phyloP scores from a whole-genome alignment of 257 asterid genomes.

The Fraxinus cuspidata region DNA sequence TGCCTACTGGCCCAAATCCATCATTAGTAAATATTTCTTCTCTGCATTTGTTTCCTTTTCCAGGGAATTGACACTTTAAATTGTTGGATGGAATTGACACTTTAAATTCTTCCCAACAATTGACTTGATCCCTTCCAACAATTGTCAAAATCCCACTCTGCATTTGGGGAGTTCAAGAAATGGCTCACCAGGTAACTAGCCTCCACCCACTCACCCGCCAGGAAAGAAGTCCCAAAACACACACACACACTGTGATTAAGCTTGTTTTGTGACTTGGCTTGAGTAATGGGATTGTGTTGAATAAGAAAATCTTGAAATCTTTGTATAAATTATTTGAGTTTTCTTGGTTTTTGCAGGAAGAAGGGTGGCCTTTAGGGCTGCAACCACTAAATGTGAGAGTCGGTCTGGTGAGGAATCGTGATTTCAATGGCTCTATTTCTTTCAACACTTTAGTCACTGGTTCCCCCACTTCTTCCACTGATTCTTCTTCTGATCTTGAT shows the following conservation, averaged over 20 bases:
- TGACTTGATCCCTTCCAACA: conserved; percentile 17
- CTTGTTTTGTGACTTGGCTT: background rate
- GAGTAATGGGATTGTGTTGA: conserved; percentile 10
- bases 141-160: conserved; percentile 9
- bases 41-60: conserved; percentile 6
- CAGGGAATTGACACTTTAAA: conserved; percentile 26
- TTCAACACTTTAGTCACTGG: conserved; percentile 57
- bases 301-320: background rate
- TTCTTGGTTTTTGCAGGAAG: conserved; percentile 47
- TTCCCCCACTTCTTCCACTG: conserved; percentile 50
- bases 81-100: conserved; percentile 15
- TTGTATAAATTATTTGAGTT: background rate
- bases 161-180: background rate
- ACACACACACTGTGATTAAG: background rate
- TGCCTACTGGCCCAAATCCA: background rate
- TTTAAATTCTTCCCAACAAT: conserved; percentile 2
- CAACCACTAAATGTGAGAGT: conserved; percentile 59
- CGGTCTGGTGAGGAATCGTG: conserved; percentile 47
- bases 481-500: conserved; percentile 78
- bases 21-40: background rate
- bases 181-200: conserved; percentile 2
- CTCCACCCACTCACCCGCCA: background rate
- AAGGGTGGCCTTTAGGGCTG: conserved; percentile 83
- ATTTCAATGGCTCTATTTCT: conserved; percentile 58
- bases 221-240: background rate